Conservation (phyloP, 768 basidiomycete species). For the Rhodotorula toruloides region DNA sequence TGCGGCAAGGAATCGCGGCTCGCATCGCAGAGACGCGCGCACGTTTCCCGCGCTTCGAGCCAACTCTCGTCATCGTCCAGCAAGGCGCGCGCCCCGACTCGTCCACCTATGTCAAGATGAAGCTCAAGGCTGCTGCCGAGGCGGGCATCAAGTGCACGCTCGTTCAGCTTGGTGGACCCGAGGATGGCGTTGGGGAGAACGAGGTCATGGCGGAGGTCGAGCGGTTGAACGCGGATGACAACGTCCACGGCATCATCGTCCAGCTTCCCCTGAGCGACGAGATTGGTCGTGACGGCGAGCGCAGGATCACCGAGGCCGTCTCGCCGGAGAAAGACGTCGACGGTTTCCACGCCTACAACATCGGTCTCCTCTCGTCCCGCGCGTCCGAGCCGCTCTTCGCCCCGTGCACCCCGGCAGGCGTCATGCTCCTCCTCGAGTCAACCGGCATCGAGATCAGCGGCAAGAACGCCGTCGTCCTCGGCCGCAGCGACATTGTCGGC, state of each 20-base stretch:
- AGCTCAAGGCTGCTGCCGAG: conserved; percentile 88
- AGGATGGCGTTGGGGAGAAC: conserved; percentile 36
- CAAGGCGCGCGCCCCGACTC: conserved; percentile 90
- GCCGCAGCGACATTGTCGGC: conserved; percentile 95
- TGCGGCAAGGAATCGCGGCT: conserved; percentile 33
- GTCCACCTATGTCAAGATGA: conserved; percentile 91
- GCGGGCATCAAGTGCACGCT: conserved; percentile 84
- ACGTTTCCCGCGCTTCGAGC: conserved; percentile 78
- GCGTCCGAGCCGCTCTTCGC: conserved; percentile 81
- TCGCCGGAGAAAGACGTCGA: conserved; percentile 94
- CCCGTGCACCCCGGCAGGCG: conserved; percentile 92
- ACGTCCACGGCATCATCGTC: conserved; percentile 82
- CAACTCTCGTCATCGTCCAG: conserved; percentile 86
- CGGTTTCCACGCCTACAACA: conserved; percentile 98
- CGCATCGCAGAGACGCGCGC: conserved; percentile 60
- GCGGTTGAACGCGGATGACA: conserved; percentile 73
- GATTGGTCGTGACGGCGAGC: conserved; percentile 73
- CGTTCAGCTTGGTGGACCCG: conserved; percentile 51
- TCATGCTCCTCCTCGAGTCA: conserved; percentile 80
- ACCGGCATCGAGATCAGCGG: conserved; percentile 74
- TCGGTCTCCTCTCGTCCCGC: conserved; percentile 86
- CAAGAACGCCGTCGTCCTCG: conserved; percentile 81
- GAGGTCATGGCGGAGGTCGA: conserved; percentile 61
- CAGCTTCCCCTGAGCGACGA: conserved; percentile 88
- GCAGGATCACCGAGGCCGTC: conserved; percentile 87